Evolutionary conservation across 139 green algal genomes (phyloP), one percentile per base, ranked within the genome.

Genomic region (Ettlia oleoabundans): DNA sequence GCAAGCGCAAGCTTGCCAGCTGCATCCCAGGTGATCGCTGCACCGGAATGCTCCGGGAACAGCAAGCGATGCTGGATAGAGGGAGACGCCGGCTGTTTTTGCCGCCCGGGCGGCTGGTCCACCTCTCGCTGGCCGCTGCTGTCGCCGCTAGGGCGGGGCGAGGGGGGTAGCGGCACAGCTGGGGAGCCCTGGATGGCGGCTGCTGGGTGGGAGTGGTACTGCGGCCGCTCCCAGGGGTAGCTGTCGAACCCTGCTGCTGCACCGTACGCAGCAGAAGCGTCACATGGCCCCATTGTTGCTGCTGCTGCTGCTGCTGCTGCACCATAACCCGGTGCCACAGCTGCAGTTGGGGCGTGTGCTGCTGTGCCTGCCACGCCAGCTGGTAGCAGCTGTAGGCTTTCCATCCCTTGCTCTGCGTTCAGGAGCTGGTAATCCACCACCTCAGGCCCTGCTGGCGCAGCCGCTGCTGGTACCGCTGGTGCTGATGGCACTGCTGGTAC

Each of bases 1-100:
- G 82, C 82, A 40, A 86, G 61, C 4, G 6, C 4, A 24, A 86
- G 76, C 75, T 40, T 24, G 22, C 78, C 78, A 0, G 19, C 47
- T 1, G n/a, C 52, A 35, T 73, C 51, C 68, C 76, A 74, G 61
- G 43, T 37, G 13, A 87, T 1, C 0, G 37, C 32, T 1, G 32
- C 24, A 0, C 19, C 77, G 0, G 82, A 63, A 24, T 35, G n/a
- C 24, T 51, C 47, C 0, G 78, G 82, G 38, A 86, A 82, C 35
- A 86, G 72, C 72, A 76, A 65, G 21, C 37, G 33, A 40, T 77
- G 61, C 68, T 42, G 74, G 37, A 78, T 41, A 3, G 76, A 18
- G 41, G 33, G 72, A 24, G 6, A 40, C 1, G 26, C 37, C 55
- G 42, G 21, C 53, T 40, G 55, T 26, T 2, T 26, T 37, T 35